Evolutionary conservation across 1,284 basidiomycete species (phyloP), one percentile per base, ranked within the genome.

Genomic region (Moesziomyces globuligerus): DNA sequence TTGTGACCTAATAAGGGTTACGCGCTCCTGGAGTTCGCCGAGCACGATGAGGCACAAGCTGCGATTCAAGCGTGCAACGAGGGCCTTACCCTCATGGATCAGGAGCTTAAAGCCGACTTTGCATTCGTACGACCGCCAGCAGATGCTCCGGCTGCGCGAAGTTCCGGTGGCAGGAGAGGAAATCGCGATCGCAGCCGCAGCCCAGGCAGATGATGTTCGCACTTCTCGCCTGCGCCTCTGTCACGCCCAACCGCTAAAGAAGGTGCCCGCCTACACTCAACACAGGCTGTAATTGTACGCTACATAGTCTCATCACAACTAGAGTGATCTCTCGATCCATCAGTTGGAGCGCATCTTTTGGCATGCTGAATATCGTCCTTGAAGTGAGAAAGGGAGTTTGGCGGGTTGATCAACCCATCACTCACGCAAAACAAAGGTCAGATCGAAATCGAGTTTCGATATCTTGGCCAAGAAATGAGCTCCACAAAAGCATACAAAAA

Each of bases 81-180:
- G 29, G 92, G 92, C 5, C 90, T 92, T 8, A 86, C 88, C 13
- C 84, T 98, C 58, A 85, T 98, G 62, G 95, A 97, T 79, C 91
- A 98, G 84, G 86, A 85, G 29, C 87, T 98, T 42, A 89, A 91
- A 72, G 95, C 94, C 76, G 95, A 98, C 81, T 98, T 94, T 83
- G 94, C 92, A 0, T 98, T 98, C 80, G 90, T 97, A 32, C 88
- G 93, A 40, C 92, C 93, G 23, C 92, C 93, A 23, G 52, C 41
- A 0, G 53, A 41, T 7, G 60, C 23, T 3, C 38, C 28, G 23
- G 44, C 46, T 7, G 28, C 4, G 23, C 48, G 56, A 39, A 49
- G 52, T 3, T 8, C 34, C 25, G 62, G 52, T 24, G 48, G 56
- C 17, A 64, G 70, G 39, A 52, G 53, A 21, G 47, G 45, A 13